Evolutionary conservation across 2,329 filamentous ascomycete species (phyloP), one percentile per base, ranked within the genome.

Genomic region (Westerdykella ornata): DNA sequence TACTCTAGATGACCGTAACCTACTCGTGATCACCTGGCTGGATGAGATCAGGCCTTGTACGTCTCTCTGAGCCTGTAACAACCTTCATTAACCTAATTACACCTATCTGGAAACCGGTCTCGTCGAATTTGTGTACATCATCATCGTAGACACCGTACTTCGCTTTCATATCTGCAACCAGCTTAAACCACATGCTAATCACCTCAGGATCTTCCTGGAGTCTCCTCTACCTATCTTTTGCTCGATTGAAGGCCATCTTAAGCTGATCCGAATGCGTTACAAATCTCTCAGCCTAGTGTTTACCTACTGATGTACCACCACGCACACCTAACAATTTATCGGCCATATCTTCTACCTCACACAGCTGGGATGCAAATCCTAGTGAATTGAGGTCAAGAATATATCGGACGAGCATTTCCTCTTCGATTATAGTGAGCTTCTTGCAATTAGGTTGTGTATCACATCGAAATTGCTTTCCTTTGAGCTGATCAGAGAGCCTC

Each of bases 61-160:
- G n/a, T n/a, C n/a, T n/a, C n/a, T n/a, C n/a, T n/a, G n/a, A n/a
- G n/a, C n/a, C n/a, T n/a, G n/a, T n/a, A n/a, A n/a, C n/a, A n/a
- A n/a, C n/a, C n/a, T n/a, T n/a, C n/a, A n/a, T n/a, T n/a, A n/a
- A n/a, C n/a, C n/a, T n/a, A n/a, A n/a, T n/a, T n/a, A n/a, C n/a
- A n/a, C n/a, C n/a, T n/a, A n/a, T n/a, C n/a, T n/a, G n/a, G n/a
- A n/a, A n/a, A n/a, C n/a, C n/a, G n/a, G 44, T 45, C 41, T 55
- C 41, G 32, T 55, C 41, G 42, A 54, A 50, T 39, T 53, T 53
- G 34, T 53, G 43, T 15, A 44, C 31, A 34, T 55, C 38, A 13
- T 49, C 37, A 17, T 47, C 40, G 1, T 28, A 16, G 17, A 50
- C 35, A 28, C 47, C 35, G 15, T 48, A 47, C 38, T 42, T 49